These are phyloP conservation scores for Pyrus hybrid DNA, from an alignment of 331 rosid species.

Conservation along the genomic window DNA sequence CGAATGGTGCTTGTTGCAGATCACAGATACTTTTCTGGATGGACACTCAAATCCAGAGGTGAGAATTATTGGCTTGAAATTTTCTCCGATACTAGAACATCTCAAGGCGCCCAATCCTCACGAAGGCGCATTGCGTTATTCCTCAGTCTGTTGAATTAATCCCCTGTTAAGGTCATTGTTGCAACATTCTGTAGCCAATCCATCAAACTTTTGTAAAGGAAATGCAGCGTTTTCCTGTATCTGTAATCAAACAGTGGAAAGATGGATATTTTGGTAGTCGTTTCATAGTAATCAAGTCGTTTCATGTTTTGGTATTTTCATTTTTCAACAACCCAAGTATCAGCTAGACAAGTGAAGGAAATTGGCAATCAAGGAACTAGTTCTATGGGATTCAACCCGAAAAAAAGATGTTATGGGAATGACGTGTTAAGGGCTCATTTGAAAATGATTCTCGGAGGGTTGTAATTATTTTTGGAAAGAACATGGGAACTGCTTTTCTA, in stretches of 20 bases:
- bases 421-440: too few relatives aligned
- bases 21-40: constrained; percentile 49
- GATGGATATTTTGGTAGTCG: neutral
- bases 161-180: neutral
- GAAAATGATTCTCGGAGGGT: too few relatives aligned
- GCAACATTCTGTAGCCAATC: neutral
- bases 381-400: neutral
- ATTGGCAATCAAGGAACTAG: neutral
- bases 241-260: neutral
- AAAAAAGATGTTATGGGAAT: too few relatives aligned
- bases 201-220: neutral
- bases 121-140: constrained; percentile 31
- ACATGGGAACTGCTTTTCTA: too few relatives aligned
- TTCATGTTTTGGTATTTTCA: too few relatives aligned
- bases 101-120: constrained; percentile 18
- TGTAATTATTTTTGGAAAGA: too few relatives aligned
- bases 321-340: too few relatives aligned
- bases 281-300: neutral
- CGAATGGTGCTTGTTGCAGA: constrained; percentile 25
- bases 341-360: neutral
- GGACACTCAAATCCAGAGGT: constrained; percentile 58
- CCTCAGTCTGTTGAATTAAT: constrained; percentile 6
- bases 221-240: neutral
- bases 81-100: constrained; percentile 39
- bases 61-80: constrained; percentile 47